phyloP scores from a whole-genome alignment of 1,139 yeast species.

The Pichia sp. region DNA sequence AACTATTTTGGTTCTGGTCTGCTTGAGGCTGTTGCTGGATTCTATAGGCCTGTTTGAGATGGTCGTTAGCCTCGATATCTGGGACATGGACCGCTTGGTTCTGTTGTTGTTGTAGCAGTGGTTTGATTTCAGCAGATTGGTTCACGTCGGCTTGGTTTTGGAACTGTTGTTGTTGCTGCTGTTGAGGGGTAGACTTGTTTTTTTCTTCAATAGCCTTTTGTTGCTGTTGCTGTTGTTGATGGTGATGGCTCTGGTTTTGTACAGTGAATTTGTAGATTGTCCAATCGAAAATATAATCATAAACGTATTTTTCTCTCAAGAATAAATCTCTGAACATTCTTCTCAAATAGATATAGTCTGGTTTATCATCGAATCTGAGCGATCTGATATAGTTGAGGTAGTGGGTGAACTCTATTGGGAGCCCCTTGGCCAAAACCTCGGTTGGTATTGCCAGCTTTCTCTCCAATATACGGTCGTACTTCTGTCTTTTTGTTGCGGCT shows the following conservation, averaged over 20 bases:
- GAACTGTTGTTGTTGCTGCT: constrained; percentile 17
- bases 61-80: constrained; percentile 25
- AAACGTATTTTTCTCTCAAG: constrained; percentile 81
- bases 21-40: constrained; percentile 20
- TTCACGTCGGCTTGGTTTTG: constrained; percentile 13
- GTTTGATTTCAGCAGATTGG: constrained; percentile 23
- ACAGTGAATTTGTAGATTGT: constrained; percentile 77
- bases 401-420: constrained; percentile 85
- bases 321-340: constrained; percentile 86
- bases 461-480: constrained; percentile 94
- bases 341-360: constrained; percentile 88
- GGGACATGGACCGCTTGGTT: constrained; percentile 31
- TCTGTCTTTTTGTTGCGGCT: constrained; percentile 95
- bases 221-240: constrained; percentile 34
- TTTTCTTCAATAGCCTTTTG: constrained; percentile 14
- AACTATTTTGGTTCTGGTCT: constrained; percentile 15
- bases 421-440: constrained; percentile 83
- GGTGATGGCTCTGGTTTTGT: constrained; percentile 57
- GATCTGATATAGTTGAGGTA: constrained; percentile 87
- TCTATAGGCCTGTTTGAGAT: constrained; percentile 16
- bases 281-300: constrained; percentile 97
- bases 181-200: constrained; percentile 1
- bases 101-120: constrained; percentile 31
- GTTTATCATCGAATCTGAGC: constrained; percentile 91
- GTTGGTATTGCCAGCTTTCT: constrained; percentile 92